phyloP scores from a whole-genome alignment of 805 yeast species.

The Ogataea saltuana region DNA sequence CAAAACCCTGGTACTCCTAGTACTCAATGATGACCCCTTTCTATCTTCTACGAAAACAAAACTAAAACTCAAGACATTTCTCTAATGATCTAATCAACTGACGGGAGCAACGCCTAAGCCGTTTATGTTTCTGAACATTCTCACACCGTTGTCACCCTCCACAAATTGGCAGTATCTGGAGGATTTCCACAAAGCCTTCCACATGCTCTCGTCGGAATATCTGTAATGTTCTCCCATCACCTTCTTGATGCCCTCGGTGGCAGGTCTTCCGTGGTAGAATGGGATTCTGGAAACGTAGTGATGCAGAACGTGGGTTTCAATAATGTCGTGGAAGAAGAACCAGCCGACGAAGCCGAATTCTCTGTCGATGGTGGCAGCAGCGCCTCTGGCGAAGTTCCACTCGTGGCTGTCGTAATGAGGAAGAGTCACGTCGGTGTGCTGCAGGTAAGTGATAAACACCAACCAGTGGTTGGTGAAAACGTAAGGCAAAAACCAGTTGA shows the following conservation, averaged over 20 bases:
- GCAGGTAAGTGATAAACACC: conserved; percentile 81
- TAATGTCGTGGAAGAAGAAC: conserved; percentile 81
- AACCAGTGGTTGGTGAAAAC: conserved; percentile 87
- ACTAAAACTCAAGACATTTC: too few species aligned
- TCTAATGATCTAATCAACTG: conserved; percentile 12
- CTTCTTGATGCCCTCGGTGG: conserved; percentile 72
- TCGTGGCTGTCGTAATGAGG: conserved; percentile 76
- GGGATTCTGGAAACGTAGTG: conserved; percentile 85
- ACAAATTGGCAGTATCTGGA: conserved; percentile 71
- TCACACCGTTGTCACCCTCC: conserved; percentile 68
- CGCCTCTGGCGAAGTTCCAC: conserved; percentile 89
- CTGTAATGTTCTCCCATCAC: conserved; percentile 85
- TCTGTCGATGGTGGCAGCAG: conserved; percentile 86
- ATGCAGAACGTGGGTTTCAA: conserved; percentile 88
- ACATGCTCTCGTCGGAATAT: conserved; percentile 69
- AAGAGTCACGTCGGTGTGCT: conserved; percentile 76
- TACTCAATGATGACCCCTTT: too few species aligned
- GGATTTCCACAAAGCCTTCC: conserved; percentile 61
- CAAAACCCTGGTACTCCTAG: too few species aligned
- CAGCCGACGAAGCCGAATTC: conserved; percentile 79
- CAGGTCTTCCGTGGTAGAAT: conserved; percentile 82
- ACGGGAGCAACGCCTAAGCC: conserved; percentile 48
- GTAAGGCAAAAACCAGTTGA: conserved; percentile 78
- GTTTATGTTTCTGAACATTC: conserved; percentile 76
- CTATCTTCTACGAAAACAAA: too few species aligned